Conservation (phyloP, 768 basidiomycete species). For the Mycena capillaripes region DNA sequence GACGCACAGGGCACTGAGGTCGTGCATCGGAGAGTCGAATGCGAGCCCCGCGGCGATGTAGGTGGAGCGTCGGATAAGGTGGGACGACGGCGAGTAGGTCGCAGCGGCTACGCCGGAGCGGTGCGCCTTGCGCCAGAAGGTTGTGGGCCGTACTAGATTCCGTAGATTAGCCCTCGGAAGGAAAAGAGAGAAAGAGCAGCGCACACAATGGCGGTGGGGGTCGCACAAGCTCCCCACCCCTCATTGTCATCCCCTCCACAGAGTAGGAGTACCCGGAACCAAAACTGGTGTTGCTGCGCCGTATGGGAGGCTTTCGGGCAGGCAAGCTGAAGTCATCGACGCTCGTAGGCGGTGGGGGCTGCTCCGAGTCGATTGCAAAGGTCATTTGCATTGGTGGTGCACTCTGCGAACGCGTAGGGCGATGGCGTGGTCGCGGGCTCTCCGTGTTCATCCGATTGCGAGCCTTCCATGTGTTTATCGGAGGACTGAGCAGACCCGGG, state of each 20-base stretch:
- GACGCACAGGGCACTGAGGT: slow-evolving; percentile 73
- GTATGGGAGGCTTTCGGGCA: slow-evolving; percentile 34
- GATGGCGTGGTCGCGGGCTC: slow-evolving; percentile 48
- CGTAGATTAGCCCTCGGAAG: slow-evolving; percentile 3
- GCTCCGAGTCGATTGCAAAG: slow-evolving; percentile 10
- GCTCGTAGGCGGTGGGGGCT: slow-evolving; percentile 40
- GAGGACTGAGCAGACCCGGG: slow-evolving; percentile 59
- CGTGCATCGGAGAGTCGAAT: slow-evolving; percentile 72
- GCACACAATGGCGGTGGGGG: slow-evolving; percentile 78
- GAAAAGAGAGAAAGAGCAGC: slow-evolving; percentile 38
- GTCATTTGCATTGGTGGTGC: slow-evolving; percentile 50
- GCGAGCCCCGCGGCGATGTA: slow-evolving; percentile 84
- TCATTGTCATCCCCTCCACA: slow-evolving; percentile 41
- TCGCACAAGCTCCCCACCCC: slow-evolving; percentile 64
- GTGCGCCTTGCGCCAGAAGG: slow-evolving; percentile 83
- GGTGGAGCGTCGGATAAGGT: slow-evolving; percentile 82
- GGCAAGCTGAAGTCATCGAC: slow-evolving; percentile 38
- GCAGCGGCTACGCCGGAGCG: slow-evolving; percentile 80
- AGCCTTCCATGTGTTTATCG: slow-evolving; percentile 63
- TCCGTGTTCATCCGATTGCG: slow-evolving; percentile 32
- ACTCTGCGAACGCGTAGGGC: slow-evolving; percentile 62
- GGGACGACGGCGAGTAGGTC: slow-evolving; percentile 80
- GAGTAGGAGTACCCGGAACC: slow-evolving; percentile 30
- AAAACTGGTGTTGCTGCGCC: slow-evolving; percentile 49
- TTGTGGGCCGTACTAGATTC: slow-evolving; percentile 78